A percentile compares a stretch with the other conserved stretches of the same genome.
These are phyloP conservation scores for Atractiella rhizophila DNA, from an alignment of 768 basidiomycete genomes.

Conservation along the genomic window DNA sequence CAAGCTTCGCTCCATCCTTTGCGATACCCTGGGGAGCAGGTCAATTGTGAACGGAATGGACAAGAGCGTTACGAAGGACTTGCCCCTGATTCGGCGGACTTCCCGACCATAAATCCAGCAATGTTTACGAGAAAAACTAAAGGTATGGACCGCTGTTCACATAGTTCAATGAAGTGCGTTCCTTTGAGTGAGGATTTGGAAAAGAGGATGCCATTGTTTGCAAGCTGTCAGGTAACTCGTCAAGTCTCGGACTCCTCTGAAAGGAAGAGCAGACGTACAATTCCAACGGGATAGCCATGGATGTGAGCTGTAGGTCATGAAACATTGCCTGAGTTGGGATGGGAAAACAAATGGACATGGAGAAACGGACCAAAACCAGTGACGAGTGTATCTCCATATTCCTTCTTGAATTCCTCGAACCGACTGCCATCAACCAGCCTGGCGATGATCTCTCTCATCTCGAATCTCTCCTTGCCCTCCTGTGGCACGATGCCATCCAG, in stretches of 20 bases:
- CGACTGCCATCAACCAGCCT: slow-evolving; percentile 72
- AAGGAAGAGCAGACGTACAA: slow-evolving; percentile 22
- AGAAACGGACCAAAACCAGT: slow-evolving; percentile 29
- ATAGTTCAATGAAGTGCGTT: slow-evolving; percentile 82
- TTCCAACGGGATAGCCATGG: slow-evolving; percentile 70
- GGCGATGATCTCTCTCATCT: slow-evolving; percentile 82
- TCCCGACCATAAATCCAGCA: slow-evolving; percentile 94
- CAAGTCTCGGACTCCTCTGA: neutral
- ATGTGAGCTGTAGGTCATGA: slow-evolving; percentile 34
- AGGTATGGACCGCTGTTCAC: slow-evolving; percentile 70
- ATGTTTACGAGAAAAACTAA: slow-evolving; percentile 84
- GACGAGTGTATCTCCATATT: slow-evolving; percentile 70
- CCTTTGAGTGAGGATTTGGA: slow-evolving; percentile 82
- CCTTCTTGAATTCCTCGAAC: slow-evolving; percentile 87
- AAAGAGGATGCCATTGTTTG: slow-evolving; percentile 84
- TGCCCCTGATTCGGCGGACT: slow-evolving; percentile 68
- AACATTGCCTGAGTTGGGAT: slow-evolving; percentile 30
- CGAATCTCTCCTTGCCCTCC: slow-evolving; percentile 63
- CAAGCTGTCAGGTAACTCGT: slow-evolving; percentile 24
- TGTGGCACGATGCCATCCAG: slow-evolving; percentile 78
- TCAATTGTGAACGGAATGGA: neutral
- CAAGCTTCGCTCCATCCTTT: slow-evolving; percentile 92
- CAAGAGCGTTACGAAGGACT: neutral
- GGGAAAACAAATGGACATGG: neutral
- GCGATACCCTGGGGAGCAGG: slow-evolving; percentile 34